Conservation (phyloP, 805 yeast genomes). For the Candida berthetii region DNA sequence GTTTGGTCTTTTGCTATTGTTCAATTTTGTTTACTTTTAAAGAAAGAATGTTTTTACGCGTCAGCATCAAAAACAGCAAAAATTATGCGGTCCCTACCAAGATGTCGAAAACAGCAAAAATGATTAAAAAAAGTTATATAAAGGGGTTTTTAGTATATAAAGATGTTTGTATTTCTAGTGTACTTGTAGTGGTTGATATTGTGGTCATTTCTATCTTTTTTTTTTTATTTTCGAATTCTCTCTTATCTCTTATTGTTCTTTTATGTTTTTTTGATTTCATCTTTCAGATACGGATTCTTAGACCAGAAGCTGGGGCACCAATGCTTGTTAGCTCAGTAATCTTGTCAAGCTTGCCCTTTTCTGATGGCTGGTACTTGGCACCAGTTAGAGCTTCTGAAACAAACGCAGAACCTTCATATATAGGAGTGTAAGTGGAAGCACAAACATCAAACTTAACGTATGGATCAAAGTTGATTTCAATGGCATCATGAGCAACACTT, state of each 20-base stretch:
- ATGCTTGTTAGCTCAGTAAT: conserved; percentile 73
- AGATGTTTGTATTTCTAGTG: too few relatives aligned
- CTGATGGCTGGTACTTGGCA: conserved; percentile 73
- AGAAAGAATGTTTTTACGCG: too few relatives aligned
- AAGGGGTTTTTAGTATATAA: too few relatives aligned
- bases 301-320: conserved; percentile 91
- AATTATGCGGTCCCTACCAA: too few relatives aligned
- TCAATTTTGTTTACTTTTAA: too few relatives aligned
- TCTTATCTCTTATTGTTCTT: not conserved
- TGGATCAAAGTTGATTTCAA: conserved; percentile 89
- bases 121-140: too few relatives aligned
- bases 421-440: conserved; percentile 82
- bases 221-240: too few relatives aligned
- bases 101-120: too few relatives aligned
- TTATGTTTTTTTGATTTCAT: conserved; percentile 6
- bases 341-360: conserved; percentile 72
- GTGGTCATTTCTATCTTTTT: too few relatives aligned
- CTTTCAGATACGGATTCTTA: conserved; percentile 39
- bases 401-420: conserved; percentile 65
- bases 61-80: too few relatives aligned
- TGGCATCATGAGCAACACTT: conserved; percentile 73
- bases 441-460: conserved; percentile 89
- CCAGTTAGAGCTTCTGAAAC: conserved; percentile 84
- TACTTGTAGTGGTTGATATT: too few relatives aligned
- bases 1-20: too few relatives aligned